Evolutionary conservation across 208 protist genomes (phyloP), one percentile per base, ranked within the genome.

Genomic region (Trypanosoma lewisi): DNA sequence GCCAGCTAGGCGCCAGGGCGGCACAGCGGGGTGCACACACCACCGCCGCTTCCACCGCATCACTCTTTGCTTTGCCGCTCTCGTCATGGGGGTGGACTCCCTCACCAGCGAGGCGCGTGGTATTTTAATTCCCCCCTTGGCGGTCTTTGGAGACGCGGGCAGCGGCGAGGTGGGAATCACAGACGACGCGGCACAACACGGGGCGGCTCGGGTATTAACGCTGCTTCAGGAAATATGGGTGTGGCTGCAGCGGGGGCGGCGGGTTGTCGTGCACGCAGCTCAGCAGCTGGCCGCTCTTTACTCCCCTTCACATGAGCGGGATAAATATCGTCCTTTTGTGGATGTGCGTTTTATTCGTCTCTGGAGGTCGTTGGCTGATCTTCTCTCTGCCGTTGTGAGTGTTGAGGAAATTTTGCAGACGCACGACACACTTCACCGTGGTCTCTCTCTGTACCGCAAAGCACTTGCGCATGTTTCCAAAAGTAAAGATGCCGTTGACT

Each of bases 281-380:
- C 82, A 68, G 33, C 88, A 97, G 63, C 50, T 97, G n/a, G 80
- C 90, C 4, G 74, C 77, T 17, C 48, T 96, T 17, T 94, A 91
- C 49, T 65, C 82, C 23, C 23, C 42, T 14, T 31, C 55, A 12
- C 63, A 79, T 23, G 61, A 66, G 31, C 17, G 54, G 2, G 80
- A 91, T 31, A 55, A 62, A 14, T 69, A 73, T 54, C 7, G 31
- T 27, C 41, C 63, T 14, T 78, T 86, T n/a, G 53, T 51, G 19
- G 31, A 57, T 53, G 77, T 91, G 6, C 83, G 94, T 48, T 65
- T 96, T 19, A 67, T 57, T 21, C 61, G 70, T 16, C 77, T 91
- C 6, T 97, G 89, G 80, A 63, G 80, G 47, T 47, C 70, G 30
- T 49, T 97, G n/a, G 67, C 54, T 1, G 81, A 92, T 9, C 33